phyloP scores from a whole-genome alignment of 768 basidiomycete species.

The Inosperma sp. region DNA sequence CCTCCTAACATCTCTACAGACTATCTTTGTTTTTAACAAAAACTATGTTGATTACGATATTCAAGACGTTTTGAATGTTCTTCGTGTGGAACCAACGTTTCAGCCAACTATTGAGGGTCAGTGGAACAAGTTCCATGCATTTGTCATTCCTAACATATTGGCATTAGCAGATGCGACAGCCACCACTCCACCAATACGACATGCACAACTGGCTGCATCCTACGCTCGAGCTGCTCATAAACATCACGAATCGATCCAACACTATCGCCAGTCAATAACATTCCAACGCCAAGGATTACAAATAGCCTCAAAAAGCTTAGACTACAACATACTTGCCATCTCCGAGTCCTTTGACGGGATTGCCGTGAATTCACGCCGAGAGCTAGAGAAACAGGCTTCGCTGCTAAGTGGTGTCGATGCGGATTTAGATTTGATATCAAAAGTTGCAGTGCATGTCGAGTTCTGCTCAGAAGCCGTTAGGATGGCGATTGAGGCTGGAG shows the following conservation, averaged over 20 bases:
- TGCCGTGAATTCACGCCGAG: conserved; percentile 48
- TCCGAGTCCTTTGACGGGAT: conserved; percentile 67
- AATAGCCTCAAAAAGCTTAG: conserved; percentile 69
- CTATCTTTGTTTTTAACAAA: conserved; percentile 83
- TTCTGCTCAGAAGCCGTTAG: conserved; percentile 66
- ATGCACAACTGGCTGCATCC: conserved; percentile 60
- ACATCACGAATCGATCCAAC: conserved; percentile 60
- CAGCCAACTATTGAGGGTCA: conserved; percentile 72
- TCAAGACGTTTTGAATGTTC: conserved; percentile 58
- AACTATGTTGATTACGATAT: conserved; percentile 67
- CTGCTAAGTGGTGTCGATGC: conserved; percentile 62
- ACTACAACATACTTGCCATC: conserved; percentile 67
- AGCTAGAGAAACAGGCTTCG: conserved; percentile 61
- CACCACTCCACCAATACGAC: conserved; percentile 69
- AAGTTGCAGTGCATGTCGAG: conserved; percentile 66
- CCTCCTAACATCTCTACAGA: conserved; percentile 29
- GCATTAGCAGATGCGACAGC: conserved; percentile 47
- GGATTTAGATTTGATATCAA: conserved; percentile 66
- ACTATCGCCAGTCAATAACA: conserved; percentile 48
- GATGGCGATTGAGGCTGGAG: conserved; percentile 68
- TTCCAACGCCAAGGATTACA: conserved; percentile 66
- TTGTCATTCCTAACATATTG: not conserved
- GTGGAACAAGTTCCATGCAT: conserved; percentile 15
- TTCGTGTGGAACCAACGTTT: conserved; percentile 55
- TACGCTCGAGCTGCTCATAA: conserved; percentile 59